Conservation (phyloP, 495 filamentous ascomycete species). For the Talaromyces ruber region DNA sequence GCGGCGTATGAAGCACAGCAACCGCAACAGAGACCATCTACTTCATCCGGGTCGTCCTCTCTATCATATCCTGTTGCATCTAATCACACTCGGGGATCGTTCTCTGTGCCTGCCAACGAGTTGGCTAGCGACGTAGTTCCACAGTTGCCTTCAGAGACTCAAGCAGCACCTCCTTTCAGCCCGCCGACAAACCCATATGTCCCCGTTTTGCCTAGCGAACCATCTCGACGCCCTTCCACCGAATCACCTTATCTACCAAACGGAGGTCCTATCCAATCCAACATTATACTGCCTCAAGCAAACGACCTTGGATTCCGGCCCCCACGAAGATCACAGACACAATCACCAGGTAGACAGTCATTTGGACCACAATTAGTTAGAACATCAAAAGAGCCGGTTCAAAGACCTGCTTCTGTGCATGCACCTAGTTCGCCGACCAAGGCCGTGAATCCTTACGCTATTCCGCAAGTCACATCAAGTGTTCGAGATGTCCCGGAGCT, state of each 20-base stretch:
- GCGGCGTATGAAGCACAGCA: slow-evolving; percentile 27
- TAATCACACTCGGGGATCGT: neutral
- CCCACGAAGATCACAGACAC: slow-evolving; percentile 72
- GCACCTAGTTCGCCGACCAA: slow-evolving; percentile 41
- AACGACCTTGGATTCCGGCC: slow-evolving; percentile 32
- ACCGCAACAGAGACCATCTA: slow-evolving; percentile 16
- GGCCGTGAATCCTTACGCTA: slow-evolving; percentile 26
- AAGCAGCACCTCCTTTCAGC: neutral
- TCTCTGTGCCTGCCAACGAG: slow-evolving; percentile 1
- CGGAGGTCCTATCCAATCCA: slow-evolving; percentile 4
- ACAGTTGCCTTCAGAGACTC: neutral
- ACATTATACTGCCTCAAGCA: slow-evolving; percentile 11
- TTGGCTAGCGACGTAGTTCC: neutral
- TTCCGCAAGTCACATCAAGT: slow-evolving; percentile 17
- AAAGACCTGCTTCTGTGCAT: slow-evolving; percentile 63
- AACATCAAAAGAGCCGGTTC: slow-evolving; percentile 44
- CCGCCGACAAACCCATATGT: slow-evolving; percentile 8
- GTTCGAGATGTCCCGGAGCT: slow-evolving; percentile 33
- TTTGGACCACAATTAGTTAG: slow-evolving; percentile 37
- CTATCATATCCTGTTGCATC: slow-evolving; percentile 3
- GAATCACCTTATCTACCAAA: neutral
- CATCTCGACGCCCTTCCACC: neutral
- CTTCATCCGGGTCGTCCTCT: slow-evolving; percentile 17
- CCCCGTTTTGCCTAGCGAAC: neutral
- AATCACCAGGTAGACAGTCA: slow-evolving; percentile 60